Evolutionary conservation across 2,329 filamentous ascomycete species (phyloP).

Genomic region (Sporothrix brunneoviolacea): DNA sequence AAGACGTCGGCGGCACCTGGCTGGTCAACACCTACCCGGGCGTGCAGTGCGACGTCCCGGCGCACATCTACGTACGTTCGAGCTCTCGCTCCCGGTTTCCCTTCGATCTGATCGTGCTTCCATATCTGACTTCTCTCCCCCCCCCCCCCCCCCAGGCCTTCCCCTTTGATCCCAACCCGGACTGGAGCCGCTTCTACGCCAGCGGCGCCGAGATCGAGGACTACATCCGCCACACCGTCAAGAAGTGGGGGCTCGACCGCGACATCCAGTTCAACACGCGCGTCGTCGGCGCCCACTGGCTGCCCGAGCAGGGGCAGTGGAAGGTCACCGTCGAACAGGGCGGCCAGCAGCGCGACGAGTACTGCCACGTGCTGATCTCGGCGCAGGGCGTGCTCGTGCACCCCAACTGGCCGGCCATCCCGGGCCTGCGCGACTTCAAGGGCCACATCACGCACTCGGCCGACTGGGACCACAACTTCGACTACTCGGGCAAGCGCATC

Average conservation of each 20-base stretch:
- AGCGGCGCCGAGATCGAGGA: conserved; percentile 5
- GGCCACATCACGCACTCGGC: conserved; percentile 24
- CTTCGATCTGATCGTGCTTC: neutral
- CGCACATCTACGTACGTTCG: conserved; percentile 14
- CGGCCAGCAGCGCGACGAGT: conserved; percentile 2
- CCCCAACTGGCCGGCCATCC: conserved; percentile 9
- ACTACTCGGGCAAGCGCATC: conserved; percentile 25
- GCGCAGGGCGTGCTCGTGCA: conserved; percentile 7
- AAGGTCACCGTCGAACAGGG: neutral
- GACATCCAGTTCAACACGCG: conserved; percentile 7
- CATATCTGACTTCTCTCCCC: neutral
- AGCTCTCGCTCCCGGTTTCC: neutral
- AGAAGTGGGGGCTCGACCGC: conserved; percentile 7
- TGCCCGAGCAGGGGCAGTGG: conserved; percentile 3
- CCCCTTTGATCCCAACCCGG: conserved; percentile 9
- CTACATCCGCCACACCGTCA: conserved; percentile 8
- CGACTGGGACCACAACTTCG: conserved; percentile 23
- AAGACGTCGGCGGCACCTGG: conserved; percentile 28
- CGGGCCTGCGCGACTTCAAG: conserved; percentile 22
- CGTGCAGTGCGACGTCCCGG: conserved; percentile 22
- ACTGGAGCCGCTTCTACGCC: conserved; percentile 8
- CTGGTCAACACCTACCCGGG: conserved; percentile 25
- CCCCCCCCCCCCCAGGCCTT: neutral
- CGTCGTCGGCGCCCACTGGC: neutral
- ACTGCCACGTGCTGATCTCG: conserved; percentile 1